Conservation (phyloP, 805 yeast genomes). For the Hanseniaspora clermontiae region DNA sequence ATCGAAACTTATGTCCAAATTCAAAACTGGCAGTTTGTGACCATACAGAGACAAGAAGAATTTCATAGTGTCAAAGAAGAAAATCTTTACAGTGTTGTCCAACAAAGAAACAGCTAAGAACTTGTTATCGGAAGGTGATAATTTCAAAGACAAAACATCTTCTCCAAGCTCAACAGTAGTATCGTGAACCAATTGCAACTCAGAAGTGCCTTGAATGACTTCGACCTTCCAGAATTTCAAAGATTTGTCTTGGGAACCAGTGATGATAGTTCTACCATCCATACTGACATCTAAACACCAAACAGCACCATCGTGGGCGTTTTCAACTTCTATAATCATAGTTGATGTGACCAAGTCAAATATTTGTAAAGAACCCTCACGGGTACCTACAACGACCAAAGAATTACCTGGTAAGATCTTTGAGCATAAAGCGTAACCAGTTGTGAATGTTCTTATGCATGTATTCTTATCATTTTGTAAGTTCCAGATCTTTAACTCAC, state of each 20-base stretch:
- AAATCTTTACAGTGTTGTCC: conserved; percentile 92
- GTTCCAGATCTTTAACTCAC: conserved; percentile 82
- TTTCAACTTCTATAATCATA: conserved; percentile 52
- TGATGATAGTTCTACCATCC: conserved; percentile 72
- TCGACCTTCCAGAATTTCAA: conserved; percentile 82
- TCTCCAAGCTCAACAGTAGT: conserved; percentile 78
- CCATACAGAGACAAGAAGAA: conserved; percentile 85
- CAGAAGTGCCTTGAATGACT: conserved; percentile 43
- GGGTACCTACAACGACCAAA: conserved; percentile 75
- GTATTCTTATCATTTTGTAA: conserved; percentile 39
- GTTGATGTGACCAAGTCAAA: conserved; percentile 79
- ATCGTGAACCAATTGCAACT: conserved; percentile 53
- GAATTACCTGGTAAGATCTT: conserved; percentile 86
- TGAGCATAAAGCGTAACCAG: conserved; percentile 75
- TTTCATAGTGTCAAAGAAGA: conserved; percentile 75
- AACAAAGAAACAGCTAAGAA: conserved; percentile 71
- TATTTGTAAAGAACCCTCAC: conserved; percentile 70
- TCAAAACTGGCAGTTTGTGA: conserved; percentile 87
- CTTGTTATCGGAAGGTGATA: conserved; percentile 62
- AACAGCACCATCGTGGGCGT: conserved; percentile 69
- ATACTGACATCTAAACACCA: conserved; percentile 83
- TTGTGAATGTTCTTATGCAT: conserved; percentile 75
- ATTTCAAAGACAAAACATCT: conserved; percentile 65
- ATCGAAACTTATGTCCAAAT: conserved; percentile 82
- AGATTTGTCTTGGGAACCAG: conserved; percentile 88